Evolutionary conservation across 768 basidiomycete genomes (phyloP).

Genomic region (Mycena rebaudengoi): DNA sequence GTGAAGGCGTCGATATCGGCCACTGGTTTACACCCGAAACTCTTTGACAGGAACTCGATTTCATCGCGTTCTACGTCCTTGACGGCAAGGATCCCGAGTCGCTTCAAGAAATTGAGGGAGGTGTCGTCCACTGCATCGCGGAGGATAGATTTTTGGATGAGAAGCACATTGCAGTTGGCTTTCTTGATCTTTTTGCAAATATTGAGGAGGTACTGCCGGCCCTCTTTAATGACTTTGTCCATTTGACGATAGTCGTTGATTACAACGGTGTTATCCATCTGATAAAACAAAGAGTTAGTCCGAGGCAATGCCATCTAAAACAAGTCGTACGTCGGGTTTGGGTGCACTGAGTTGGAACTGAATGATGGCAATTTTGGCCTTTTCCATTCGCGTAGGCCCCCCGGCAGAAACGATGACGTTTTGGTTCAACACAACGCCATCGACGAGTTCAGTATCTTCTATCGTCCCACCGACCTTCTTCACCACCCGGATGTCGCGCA

Average conservation of each 20-base stretch:
- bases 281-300: conserved; percentile 22
- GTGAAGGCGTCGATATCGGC: conserved; percentile 98
- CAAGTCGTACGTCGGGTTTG: conserved; percentile 87
- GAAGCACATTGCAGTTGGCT: conserved; percentile 98
- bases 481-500: conserved; percentile 94
- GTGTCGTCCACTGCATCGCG: conserved; percentile 99
- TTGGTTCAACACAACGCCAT: conserved; percentile 97
- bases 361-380: conserved; percentile 97
- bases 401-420: conserved; percentile 90
- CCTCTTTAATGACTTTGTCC: conserved; percentile 99
- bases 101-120: conserved; percentile 96
- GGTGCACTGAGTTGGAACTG: conserved; percentile 98
- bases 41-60: conserved; percentile 96
- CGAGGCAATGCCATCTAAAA: neutral
- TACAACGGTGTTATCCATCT: conserved; percentile 99
- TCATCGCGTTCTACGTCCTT: conserved; percentile 99
- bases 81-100: conserved; percentile 94
- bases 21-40: conserved; percentile 93
- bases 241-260: conserved; percentile 99
- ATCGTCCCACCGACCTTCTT: conserved; percentile 99
- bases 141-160: conserved; percentile 99
- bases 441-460: conserved; percentile 96
- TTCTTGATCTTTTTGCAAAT: conserved; percentile 99
- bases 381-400: conserved; percentile 94
- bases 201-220: conserved; percentile 96